A percentile compares a stretch with the other conserved stretches of the same genome.
These are phyloP conservation scores for Emericellopsis terricola DNA, from an alignment of 495 filamentous ascomycete genomes.

Conservation along the genomic window DNA sequence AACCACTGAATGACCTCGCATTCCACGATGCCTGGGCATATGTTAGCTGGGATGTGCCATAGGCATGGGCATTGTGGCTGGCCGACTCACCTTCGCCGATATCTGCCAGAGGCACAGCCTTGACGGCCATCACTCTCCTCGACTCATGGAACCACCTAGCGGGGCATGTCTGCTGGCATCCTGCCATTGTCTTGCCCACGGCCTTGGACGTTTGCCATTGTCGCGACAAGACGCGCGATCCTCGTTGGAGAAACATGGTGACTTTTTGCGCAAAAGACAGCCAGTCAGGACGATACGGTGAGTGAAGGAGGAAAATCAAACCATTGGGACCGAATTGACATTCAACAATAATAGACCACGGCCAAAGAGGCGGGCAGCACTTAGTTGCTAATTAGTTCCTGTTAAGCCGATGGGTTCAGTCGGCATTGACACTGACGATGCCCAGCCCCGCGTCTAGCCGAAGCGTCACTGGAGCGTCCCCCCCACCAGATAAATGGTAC, in stretches of 20 bases:
- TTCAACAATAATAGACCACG: too few species aligned
- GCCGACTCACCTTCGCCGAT: slow-evolving; percentile 71
- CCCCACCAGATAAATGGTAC: not conserved
- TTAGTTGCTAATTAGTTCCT: too few species aligned
- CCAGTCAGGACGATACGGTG: not conserved
- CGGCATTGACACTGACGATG: slow-evolving; percentile 2
- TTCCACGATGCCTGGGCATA: slow-evolving; percentile 66
- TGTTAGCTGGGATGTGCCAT: too few species aligned
- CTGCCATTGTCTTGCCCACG: slow-evolving; percentile 13
- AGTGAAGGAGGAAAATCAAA: too few species aligned
- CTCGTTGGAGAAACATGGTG: slow-evolving; percentile 25
- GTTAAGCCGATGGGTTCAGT: slow-evolving; percentile 2
- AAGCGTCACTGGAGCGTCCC: not conserved
- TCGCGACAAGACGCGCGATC: slow-evolving; percentile 20
- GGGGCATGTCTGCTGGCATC: slow-evolving; percentile 11
- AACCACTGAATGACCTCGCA: slow-evolving; percentile 99
- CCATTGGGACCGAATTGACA: too few species aligned
- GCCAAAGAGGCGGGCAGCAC: not conserved
- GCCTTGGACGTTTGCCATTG: slow-evolving; percentile 20
- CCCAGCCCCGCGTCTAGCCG: slow-evolving; percentile 2
- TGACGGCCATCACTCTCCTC: slow-evolving; percentile 39
- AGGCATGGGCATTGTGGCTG: too few species aligned
- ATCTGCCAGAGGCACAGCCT: slow-evolving; percentile 84
- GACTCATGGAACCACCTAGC: slow-evolving; percentile 41
- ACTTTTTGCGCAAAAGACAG: too few species aligned